Evolutionary conservation across 352 stramenopile genomes (phyloP), one percentile per base, ranked within the genome.

Genomic region (Pythium angustatum): DNA sequence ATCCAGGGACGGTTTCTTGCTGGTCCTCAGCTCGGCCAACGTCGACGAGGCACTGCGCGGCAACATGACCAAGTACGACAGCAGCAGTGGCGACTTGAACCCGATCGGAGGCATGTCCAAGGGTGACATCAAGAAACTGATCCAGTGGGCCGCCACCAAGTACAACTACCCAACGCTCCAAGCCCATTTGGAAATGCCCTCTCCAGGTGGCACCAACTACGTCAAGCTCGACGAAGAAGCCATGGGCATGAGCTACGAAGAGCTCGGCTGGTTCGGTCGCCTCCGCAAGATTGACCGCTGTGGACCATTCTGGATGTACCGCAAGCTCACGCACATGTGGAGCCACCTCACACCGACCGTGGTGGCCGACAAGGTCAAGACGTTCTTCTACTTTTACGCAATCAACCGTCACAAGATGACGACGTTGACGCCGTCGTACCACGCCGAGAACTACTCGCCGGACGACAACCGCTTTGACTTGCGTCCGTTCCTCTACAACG

Each of bases 21-120:
- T 99, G 8, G 97, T 99, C 30, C 80, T 99, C 21, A 98, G 96
- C 55, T 98, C 91, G 34, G 96, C 93, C 38, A 99, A 99, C 75
- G 97, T 99, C 1, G 97, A 99, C 66, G 97, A 99, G 79, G 93
- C 93, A 0, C 80, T 99, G 44, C 91, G 97, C 52, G 97, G 97
- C 30, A 99, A 99, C 82, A 98, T 99, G 94, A 99, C 97, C 48
- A 99, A 99, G 78, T 99, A 99, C 66, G 97, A 99, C 82, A 99
- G 97, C 78, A 98, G 91, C 65, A 98, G 88, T 58, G 97, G 97
- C 14, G 97, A 99, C 72, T 69, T 99, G 52, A 99, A 99, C 76
- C 97, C 97, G 2, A 99, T 99, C 68, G 97, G 97, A 28, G 94
- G 87, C 1, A 97, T 99, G 45, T 98, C 86, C 17, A 98, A 98